These are phyloP conservation scores for Nakaseomyces uthaithaninus DNA, from an alignment of 1,139 yeast genomes.

Conservation along the genomic window DNA sequence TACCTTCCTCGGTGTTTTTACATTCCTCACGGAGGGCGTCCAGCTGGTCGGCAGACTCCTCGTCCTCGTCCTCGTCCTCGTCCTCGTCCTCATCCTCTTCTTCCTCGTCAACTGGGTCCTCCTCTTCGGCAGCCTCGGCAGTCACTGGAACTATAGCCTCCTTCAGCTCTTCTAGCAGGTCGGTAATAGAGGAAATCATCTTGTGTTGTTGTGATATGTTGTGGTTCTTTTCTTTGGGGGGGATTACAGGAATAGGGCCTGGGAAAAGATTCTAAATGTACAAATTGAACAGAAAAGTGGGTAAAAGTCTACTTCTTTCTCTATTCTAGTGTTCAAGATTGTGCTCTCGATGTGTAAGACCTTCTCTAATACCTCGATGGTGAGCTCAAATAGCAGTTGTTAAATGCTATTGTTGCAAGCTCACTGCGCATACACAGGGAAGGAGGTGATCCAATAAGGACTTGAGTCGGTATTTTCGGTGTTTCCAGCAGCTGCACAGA, in stretches of 20 bases:
- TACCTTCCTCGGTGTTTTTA: slow-evolving; percentile 58
- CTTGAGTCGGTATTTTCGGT: slow-evolving; percentile 1
- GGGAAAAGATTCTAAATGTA: background rate
- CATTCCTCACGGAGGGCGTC: slow-evolving; percentile 63
- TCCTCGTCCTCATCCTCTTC: slow-evolving; percentile 66
- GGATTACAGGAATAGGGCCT: too few species aligned
- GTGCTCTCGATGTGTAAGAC: background rate
- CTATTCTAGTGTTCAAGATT: background rate
- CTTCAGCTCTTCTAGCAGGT: slow-evolving; percentile 58
- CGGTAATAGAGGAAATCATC: slow-evolving; percentile 52
- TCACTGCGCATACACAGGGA: background rate
- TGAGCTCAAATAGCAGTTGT: too few species aligned
- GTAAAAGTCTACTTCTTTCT: background rate
- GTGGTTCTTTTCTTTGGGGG: slow-evolving; percentile 11
- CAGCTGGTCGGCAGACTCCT: slow-evolving; percentile 60
- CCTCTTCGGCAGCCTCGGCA: slow-evolving; percentile 62
- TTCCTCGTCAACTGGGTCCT: slow-evolving; percentile 36
- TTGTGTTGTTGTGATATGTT: background rate
- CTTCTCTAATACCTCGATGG: too few species aligned
- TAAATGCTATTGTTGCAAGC: too few species aligned
- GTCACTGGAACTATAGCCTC: slow-evolving; percentile 73
- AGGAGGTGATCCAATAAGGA: background rate
- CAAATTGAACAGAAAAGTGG: slow-evolving; percentile 30
- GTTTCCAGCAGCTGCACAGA: too few species aligned
- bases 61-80: slow-evolving; percentile 74